Conservation (phyloP, 306 rosid species). For the Lathyrus tuberosus region DNA sequence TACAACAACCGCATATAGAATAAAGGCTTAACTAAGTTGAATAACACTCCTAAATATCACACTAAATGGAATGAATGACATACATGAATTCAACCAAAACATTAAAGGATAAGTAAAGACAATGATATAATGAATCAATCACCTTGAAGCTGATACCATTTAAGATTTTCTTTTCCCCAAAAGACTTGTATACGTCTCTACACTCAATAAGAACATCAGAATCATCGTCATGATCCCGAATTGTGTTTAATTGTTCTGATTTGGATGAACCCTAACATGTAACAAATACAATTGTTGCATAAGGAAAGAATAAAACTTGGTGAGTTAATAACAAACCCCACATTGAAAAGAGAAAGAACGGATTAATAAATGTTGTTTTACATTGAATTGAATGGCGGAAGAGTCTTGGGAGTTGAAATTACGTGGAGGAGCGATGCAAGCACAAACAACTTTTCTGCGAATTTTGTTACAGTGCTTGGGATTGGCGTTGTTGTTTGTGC, state of each 20-base stretch:
- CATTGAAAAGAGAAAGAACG: background rate
- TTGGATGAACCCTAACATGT: conserved; percentile 68
- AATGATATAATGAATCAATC: conserved; percentile 51
- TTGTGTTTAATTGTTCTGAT: conserved; percentile 58
- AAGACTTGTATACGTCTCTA: conserved; percentile 82
- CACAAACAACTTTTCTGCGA: conserved; percentile 58
- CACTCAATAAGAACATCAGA: conserved; percentile 95
- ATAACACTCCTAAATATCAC: background rate
- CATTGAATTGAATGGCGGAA: conserved; percentile 63
- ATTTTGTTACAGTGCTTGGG: conserved; percentile 41
- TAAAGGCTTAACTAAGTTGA: background rate
- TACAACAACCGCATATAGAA: background rate
- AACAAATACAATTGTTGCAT: conserved; percentile 42
- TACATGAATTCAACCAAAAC: background rate
- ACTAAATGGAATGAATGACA: background rate
- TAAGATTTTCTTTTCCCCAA: conserved; percentile 91
- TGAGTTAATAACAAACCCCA: background rate
- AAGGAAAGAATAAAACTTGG: background rate
- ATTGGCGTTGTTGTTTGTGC: conserved; percentile 35
- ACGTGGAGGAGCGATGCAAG: conserved; percentile 81
- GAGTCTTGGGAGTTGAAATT: conserved; percentile 65
- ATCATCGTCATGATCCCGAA: conserved; percentile 56
- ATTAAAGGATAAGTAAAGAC: background rate
- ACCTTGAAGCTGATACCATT: conserved; percentile 99
- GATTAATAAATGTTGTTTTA: background rate